phyloP scores from a whole-genome alignment of 140 eudicot genomes.

The Senecio squalidus region DNA sequence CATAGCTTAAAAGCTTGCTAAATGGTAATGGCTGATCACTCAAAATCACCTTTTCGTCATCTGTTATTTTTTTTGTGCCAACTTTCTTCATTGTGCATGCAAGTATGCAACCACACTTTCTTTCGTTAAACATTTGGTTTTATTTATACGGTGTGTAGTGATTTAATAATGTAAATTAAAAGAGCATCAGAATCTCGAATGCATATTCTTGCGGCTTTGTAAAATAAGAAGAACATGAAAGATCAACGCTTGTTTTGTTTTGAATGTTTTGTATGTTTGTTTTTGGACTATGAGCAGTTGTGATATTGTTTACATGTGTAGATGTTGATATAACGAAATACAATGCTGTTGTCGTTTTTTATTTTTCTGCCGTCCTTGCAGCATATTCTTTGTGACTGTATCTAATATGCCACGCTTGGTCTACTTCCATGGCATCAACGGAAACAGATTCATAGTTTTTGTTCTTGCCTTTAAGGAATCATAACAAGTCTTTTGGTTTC shows the following conservation, averaged over 20 bases:
- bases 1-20: constrained; percentile 59
- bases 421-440: not conserved
- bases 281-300: constrained; percentile 1
- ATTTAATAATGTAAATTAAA: not conserved
- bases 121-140: constrained; percentile 1
- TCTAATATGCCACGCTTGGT: constrained; percentile 8
- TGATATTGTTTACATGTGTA: not conserved
- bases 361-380: constrained; percentile 24
- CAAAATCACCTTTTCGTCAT: constrained; percentile 27
- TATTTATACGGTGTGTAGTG: not conserved
- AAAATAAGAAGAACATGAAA: constrained; percentile 9
- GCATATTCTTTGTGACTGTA: constrained; percentile 21
- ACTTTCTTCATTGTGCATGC: constrained; percentile 33
- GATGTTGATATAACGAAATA: constrained; percentile 2
- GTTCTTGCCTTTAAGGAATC: not conserved
- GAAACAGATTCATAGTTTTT: not conserved
- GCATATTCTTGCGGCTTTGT: constrained; percentile 23
- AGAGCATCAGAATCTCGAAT: constrained; percentile 18
- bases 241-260: too few relatives aligned
- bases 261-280: constrained; percentile 29
- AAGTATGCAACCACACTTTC: not conserved
- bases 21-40: constrained; percentile 40
- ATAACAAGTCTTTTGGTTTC: not conserved
- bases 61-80: constrained; percentile 9
- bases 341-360: constrained; percentile 24